These are phyloP conservation scores for Ogataea nonfermentans DNA, from an alignment of 805 yeast genomes.

Conservation along the genomic window DNA sequence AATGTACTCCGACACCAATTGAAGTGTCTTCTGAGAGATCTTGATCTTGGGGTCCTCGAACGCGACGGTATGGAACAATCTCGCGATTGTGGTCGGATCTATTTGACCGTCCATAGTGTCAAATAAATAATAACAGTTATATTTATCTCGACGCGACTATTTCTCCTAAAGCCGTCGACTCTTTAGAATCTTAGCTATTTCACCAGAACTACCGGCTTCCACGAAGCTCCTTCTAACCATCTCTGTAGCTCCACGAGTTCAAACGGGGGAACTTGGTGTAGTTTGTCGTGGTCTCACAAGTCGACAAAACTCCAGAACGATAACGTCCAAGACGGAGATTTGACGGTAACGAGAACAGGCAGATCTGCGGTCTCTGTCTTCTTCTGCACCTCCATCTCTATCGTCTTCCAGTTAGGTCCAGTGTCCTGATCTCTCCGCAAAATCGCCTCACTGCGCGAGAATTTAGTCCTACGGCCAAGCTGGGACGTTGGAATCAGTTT, in stretches of 20 bases:
- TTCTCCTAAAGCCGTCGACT: too few relatives aligned
- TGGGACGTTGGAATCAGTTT: constrained; percentile 4
- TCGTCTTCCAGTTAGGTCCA: constrained; percentile 5
- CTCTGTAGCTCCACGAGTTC: too few relatives aligned
- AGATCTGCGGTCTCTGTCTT: not conserved
- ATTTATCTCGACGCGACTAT: not conserved
- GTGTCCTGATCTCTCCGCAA: not conserved
- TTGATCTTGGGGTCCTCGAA: constrained; percentile 39
- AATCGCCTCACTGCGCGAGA: constrained; percentile 2
- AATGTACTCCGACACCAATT: constrained; percentile 52
- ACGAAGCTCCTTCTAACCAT: too few relatives aligned
- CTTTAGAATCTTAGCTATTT: too few relatives aligned
- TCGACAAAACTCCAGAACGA: constrained; percentile 1
- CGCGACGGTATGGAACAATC: constrained; percentile 50
- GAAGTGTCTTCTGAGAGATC: constrained; percentile 38
- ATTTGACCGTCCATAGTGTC: constrained; percentile 7
- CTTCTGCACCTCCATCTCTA: not conserved
- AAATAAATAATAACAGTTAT: not conserved
- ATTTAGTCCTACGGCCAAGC: constrained; percentile 1
- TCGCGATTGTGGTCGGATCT: constrained; percentile 41
- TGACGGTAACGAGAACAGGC: not conserved
- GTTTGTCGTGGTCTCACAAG: too few relatives aligned
- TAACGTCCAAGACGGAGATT: not conserved
- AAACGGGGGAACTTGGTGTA: too few relatives aligned
- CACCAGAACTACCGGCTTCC: too few relatives aligned